Base-by-base conservation (phyloP, 2,329 filamentous ascomycete species). In the Niveomyces coronatus region DNA sequence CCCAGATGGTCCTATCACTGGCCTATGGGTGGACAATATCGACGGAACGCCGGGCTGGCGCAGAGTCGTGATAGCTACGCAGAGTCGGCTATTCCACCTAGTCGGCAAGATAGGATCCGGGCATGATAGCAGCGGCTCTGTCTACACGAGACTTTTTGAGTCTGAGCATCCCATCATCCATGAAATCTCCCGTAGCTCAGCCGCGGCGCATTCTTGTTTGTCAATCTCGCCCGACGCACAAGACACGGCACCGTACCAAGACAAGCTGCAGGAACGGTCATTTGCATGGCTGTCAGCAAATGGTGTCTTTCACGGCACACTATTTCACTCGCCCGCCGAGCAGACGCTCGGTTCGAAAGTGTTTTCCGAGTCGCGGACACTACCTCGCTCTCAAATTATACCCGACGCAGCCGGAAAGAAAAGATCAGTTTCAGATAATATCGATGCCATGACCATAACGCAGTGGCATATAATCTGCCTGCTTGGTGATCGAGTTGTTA, bases 241-340 rank as follows among this genome's bases (percentile, higher is more conserved):
- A 13, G 76, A 81, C 35, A 48, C 62, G 9, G 61, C 60, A 16
- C 61, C 66, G 0, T 61, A 69, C 26, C 79, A 83, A 29, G 74
- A 79, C 35, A 62, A 67, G 19, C 74, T 81, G 9, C 64, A 68
- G 1, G 85, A 91, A 55, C 70, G 84, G 37, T 76, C 79, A 24
- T 98, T 87, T 62, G 91, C 87, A 1, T 98, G 91, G 91, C 71
- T 96, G 4, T 86, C 80, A 9, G 79, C 82, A 1, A 82, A 94
- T 47, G 89, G 91, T 7, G 75, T 96, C 4, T 85, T 85, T 44
- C 84, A 94, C 52, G 91, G 91, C n/a, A 80, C 76, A 45, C 69
- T 98, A 9, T 67, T 80, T 19, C 74, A 75, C 6, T 63, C 68
- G 1, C 70, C 79, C 2, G 61, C 71, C 16, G 72, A 74, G 4